These are phyloP conservation scores for Epipyxis sp. DNA, from an alignment of 108 stramenopile species.

Conservation along the genomic window DNA sequence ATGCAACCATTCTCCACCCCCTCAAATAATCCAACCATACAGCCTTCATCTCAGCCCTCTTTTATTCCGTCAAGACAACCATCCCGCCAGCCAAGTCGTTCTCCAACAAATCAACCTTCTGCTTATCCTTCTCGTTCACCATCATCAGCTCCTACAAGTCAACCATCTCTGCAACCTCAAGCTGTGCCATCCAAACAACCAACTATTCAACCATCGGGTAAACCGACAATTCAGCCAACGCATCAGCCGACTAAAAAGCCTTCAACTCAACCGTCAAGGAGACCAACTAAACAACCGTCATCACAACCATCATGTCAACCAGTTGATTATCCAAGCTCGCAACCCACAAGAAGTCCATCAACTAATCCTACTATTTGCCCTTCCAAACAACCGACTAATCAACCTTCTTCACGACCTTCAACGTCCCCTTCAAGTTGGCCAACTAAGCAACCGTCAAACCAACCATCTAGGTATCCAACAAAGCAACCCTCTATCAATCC, in stretches of 20 bases:
- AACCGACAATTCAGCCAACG: not conserved
- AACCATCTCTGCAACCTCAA: no score
- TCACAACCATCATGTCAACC: not conserved
- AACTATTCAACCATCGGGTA: not conserved
- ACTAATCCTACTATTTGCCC: not conserved
- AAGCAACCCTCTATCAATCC: conserved; percentile 13
- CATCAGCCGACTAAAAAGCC: not conserved
- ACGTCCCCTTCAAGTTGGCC: not conserved
- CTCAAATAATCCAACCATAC: not conserved
- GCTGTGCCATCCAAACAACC: no score
- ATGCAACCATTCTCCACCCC: not conserved
- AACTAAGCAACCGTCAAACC: not conserved
- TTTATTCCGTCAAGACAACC: no score
- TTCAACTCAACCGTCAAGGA: not conserved
- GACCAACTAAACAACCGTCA: not conserved
- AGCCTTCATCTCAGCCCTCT: no score
- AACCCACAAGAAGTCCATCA: not conserved
- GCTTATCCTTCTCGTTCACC: no score
- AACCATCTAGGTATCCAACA: conserved; percentile 1
- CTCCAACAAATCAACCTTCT: no score
- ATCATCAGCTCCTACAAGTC: no score
- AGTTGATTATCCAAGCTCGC: not conserved
- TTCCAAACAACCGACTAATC: not conserved
- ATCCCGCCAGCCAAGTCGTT: no score
- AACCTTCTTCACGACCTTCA: not conserved